Evolutionary conservation across 176 grass and related monocot species (phyloP).

Genomic region (Alloteropsis semialata): DNA sequence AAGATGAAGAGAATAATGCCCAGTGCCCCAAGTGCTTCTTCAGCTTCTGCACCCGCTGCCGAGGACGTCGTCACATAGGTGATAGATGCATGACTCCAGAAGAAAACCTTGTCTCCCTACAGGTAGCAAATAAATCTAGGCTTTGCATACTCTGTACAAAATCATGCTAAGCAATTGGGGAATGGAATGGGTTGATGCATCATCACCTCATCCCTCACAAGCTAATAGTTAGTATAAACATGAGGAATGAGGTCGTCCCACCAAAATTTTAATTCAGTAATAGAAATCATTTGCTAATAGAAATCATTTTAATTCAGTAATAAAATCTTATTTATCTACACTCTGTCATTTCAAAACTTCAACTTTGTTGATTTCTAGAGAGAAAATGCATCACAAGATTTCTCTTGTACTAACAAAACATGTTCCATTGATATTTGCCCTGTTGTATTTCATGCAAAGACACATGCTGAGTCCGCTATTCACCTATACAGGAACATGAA

Average conservation of each 20-base stretch:
- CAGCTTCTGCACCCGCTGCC: constrained; percentile 49
- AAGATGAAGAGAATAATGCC: constrained; percentile 45
- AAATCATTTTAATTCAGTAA: neutral
- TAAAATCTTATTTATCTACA: neutral
- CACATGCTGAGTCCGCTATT: neutral
- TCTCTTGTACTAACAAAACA: neutral
- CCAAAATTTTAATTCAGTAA: too few species aligned
- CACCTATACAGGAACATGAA: constrained; percentile 27
- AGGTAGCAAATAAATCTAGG: constrained; percentile 32
- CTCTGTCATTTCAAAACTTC: neutral
- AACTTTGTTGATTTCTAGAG: neutral
- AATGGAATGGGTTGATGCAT: too few species aligned
- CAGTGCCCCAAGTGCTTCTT: constrained; percentile 53
- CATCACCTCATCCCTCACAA: too few species aligned
- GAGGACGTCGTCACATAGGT: constrained; percentile 40
- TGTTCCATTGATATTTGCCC: neutral
- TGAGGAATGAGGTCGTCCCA: too few species aligned
- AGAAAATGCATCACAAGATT: neutral
- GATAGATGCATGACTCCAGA: constrained; percentile 43
- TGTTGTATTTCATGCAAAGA: neutral
- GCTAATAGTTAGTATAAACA: too few species aligned
- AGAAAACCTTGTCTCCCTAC: constrained; percentile 44
- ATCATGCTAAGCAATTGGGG: neutral
- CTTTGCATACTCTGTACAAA: neutral
- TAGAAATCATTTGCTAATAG: too few species aligned